These are phyloP conservation scores for Amphichorda felina DNA, from an alignment of 2,329 filamentous ascomycete genomes.

Conservation along the genomic window DNA sequence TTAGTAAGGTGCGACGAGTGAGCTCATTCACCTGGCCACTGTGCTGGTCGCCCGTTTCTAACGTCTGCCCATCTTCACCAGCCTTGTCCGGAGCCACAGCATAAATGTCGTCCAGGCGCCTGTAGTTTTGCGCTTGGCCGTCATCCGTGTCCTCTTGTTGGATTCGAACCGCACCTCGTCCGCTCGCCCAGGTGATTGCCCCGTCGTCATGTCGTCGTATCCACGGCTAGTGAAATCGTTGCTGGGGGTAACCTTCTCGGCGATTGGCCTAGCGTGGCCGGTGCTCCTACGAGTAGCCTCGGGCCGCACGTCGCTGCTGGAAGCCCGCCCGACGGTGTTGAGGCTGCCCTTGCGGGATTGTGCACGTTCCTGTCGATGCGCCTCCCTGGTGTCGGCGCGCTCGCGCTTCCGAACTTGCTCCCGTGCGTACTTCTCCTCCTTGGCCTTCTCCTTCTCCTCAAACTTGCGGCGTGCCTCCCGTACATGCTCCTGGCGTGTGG, in stretches of 20 bases:
- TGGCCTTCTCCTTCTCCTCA: constrained; percentile 46
- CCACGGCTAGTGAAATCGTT: not conserved
- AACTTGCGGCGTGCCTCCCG: constrained; percentile 51
- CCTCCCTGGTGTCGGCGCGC: constrained; percentile 45
- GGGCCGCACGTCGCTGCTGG: constrained; percentile 17
- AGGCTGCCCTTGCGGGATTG: constrained; percentile 1
- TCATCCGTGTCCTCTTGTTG: constrained; percentile 12
- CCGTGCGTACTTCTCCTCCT: constrained; percentile 50
- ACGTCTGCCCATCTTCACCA: constrained; percentile 27
- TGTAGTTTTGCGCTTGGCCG: constrained; percentile 48
- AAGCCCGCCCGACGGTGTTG: constrained; percentile 13
- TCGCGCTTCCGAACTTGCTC: constrained; percentile 47
- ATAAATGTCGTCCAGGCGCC: constrained; percentile 52
- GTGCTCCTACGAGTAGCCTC: constrained; percentile 15
- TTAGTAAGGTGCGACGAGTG: too few relatives aligned
- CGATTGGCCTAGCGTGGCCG: constrained; percentile 6
- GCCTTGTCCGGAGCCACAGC: constrained; percentile 48
- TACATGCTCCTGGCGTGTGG: constrained; percentile 42
- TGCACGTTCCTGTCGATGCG: constrained; percentile 24
- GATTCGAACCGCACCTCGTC: constrained; percentile 4
- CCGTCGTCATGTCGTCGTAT: constrained; percentile 28
- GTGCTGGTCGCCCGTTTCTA: constrained; percentile 12
- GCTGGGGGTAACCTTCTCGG: not conserved
- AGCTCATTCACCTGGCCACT: not conserved
- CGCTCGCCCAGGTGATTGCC: not conserved